Conservation (phyloP, 2,329 filamentous ascomycete species). For the Fusarium sp. region DNA sequence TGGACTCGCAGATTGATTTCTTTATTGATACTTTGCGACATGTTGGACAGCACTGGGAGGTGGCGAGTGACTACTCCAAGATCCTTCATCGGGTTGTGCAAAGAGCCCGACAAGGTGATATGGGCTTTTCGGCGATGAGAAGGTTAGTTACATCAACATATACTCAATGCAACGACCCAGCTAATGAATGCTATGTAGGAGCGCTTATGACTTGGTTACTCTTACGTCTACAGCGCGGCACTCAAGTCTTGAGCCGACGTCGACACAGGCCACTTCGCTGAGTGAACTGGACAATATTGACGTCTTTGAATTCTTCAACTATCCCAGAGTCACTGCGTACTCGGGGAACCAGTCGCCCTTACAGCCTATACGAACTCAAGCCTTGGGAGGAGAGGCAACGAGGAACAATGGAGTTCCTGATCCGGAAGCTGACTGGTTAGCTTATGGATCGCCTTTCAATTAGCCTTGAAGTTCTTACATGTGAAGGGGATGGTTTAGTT, state of each 20-base stretch:
- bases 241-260: conserved; percentile 53
- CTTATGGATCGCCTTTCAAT: conserved; percentile 29
- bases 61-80: conserved; percentile 56
- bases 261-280: conserved; percentile 53
- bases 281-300: conserved; percentile 58
- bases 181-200: conserved; percentile 44
- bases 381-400: conserved; percentile 1
- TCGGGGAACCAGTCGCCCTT: conserved; percentile 34
- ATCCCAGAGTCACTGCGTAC: conserved; percentile 48
- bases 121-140: conserved; percentile 55
- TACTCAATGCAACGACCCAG: too few species aligned
- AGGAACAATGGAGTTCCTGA: conserved; percentile 26
- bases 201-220: conserved; percentile 54
- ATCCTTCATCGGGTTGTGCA: conserved; percentile 55
- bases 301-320: conserved; percentile 60
- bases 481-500: background rate
- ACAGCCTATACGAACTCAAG: conserved; percentile 11
- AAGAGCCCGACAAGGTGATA: conserved; percentile 50
- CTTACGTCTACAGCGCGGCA: conserved; percentile 51
- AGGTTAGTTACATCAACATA: conserved; percentile 45
- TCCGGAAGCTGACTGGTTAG: conserved; percentile 34
- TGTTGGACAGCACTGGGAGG: conserved; percentile 58
- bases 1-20: conserved; percentile 56
- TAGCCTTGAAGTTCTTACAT: background rate
- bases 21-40: conserved; percentile 56